Evolutionary conservation across 2,329 filamentous ascomycete genomes (phyloP).

Genomic region (Ceratocystis papillata): DNA sequence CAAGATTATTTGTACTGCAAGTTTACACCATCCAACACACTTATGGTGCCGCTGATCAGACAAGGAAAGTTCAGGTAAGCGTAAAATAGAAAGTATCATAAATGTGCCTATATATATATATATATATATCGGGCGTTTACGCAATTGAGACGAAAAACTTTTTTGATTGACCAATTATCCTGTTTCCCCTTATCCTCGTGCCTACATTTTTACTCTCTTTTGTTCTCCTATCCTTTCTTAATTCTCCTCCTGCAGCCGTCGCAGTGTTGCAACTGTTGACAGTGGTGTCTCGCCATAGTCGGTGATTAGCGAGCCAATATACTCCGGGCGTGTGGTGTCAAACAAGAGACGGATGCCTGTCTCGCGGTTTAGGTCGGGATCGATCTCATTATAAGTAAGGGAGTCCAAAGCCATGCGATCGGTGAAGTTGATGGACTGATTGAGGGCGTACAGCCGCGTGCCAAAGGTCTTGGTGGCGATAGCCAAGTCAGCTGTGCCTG

Average conservation of each 20-base stretch:
- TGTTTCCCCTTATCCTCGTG: neutral
- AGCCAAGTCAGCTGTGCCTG: constrained; percentile 78
- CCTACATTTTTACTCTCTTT: neutral
- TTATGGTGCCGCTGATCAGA: neutral
- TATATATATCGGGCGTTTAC: neutral
- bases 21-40: neutral
- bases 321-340: constrained; percentile 80
- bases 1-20: no score
- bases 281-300: constrained; percentile 55
- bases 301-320: constrained; percentile 79
- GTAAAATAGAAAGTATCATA: neutral
- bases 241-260: constrained; percentile 25
- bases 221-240: neutral
- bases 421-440: constrained; percentile 88
- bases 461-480: constrained; percentile 67
- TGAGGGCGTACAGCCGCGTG: constrained; percentile 76
- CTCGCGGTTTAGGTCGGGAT: constrained; percentile 53
- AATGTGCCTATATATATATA: neutral
- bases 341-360: constrained; percentile 61
- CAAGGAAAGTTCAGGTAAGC: neutral
- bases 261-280: constrained; percentile 22
- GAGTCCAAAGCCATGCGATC: constrained; percentile 80
- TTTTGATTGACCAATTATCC: constrained; percentile 7
- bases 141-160: neutral
- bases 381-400: constrained; percentile 89